Conservation (phyloP, 805 yeast genomes). For the Monosporozyma yasuniensis region DNA sequence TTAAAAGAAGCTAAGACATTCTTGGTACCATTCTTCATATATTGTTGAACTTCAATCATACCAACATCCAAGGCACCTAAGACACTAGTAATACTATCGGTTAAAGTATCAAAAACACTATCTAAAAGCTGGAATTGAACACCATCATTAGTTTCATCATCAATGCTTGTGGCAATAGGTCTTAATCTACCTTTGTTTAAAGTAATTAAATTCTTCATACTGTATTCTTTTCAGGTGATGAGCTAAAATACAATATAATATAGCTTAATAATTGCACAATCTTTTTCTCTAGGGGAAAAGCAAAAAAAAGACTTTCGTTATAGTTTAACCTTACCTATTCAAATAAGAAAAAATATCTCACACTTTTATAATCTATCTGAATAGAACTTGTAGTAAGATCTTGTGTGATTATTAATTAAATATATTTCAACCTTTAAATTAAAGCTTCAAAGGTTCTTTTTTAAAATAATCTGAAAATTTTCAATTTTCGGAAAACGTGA, state of each 20-base stretch:
- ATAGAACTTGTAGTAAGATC: not conserved
- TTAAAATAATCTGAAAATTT: not conserved
- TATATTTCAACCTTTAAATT: not conserved
- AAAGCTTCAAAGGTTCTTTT: not conserved
- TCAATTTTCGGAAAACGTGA: not conserved
- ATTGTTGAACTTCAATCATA: slow-evolving; percentile 67
- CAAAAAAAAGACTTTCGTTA: not conserved
- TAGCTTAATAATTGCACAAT: not conserved
- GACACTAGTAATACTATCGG: slow-evolving; percentile 63
- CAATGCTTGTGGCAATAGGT: slow-evolving; percentile 15
- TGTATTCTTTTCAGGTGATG: not conserved
- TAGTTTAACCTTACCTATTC: not conserved
- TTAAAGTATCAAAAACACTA: slow-evolving; percentile 56
- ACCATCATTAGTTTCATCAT: slow-evolving; percentile 8
- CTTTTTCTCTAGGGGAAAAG: not conserved
- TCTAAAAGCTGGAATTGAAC: slow-evolving; percentile 16
- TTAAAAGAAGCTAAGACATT: slow-evolving; percentile 55
- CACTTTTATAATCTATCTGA: not conserved
- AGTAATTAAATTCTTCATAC: slow-evolving; percentile 30
- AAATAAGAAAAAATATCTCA: not conserved
- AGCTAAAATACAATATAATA: not conserved
- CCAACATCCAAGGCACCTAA: slow-evolving; percentile 49
- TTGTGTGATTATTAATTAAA: not conserved
- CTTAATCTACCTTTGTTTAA: slow-evolving; percentile 26
- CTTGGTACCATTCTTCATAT: slow-evolving; percentile 52